A percentile compares a stretch with the other conserved stretches of the same genome.
Evolutionary conservation across 768 basidiomycete genomes (phyloP).

Genomic region (Termitomyces sp.): DNA sequence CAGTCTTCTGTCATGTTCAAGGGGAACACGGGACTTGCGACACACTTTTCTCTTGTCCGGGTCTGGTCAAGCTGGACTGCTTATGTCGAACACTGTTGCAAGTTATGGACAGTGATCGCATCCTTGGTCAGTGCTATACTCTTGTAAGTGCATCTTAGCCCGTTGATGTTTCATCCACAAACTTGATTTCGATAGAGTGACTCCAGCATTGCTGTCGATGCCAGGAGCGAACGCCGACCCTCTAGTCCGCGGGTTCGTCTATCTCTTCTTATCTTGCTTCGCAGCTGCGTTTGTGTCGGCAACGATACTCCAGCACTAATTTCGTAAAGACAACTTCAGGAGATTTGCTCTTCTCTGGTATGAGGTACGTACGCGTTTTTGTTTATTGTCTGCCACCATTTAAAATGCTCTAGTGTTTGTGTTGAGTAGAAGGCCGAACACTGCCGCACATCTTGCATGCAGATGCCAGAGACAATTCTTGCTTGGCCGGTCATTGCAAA

Average conservation of each 20-base stretch:
- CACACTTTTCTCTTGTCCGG: neutral
- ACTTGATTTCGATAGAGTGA: neutral
- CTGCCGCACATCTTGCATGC: too few species aligned
- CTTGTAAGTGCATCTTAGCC: neutral
- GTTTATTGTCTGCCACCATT: too few species aligned
- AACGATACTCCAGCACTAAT: too few species aligned
- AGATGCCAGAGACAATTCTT: too few species aligned
- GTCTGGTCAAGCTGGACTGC: neutral
- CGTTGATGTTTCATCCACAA: too few species aligned
- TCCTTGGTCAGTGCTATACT: neutral
- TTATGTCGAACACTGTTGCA: neutral
- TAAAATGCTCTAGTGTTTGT: too few species aligned
- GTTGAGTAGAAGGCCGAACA: too few species aligned
- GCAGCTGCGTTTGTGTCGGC: neutral
- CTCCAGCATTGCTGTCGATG: neutral
- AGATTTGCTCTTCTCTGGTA: too few species aligned
- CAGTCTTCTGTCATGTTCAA: neutral
- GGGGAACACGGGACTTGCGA: neutral
- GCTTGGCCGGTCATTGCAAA: too few species aligned
- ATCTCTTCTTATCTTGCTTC: neutral
- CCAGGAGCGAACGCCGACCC: neutral
- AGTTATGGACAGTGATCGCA: neutral
- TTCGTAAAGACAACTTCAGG: too few species aligned
- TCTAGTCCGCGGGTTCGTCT: neutral
- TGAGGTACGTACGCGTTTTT: too few species aligned